Evolutionary conservation across 2,329 filamentous ascomycete species (phyloP), one percentile per base, ranked within the genome.

Genomic region (Orbilia quercus): DNA sequence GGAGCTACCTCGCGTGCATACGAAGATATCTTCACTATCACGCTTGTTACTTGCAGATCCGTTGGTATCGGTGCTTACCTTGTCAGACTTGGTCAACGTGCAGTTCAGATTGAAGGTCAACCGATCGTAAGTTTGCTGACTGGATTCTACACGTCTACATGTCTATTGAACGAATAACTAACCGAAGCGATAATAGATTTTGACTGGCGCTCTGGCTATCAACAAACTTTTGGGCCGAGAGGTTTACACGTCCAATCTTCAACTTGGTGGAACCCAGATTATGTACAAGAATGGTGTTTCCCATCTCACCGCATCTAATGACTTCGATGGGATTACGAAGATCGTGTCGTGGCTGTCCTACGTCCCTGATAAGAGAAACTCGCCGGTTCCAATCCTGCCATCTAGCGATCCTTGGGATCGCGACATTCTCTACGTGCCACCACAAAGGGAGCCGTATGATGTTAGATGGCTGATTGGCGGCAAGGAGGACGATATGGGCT

Each of bases 201-300:
- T 99, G 75, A 99, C 95, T 79, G 95, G 95, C 87, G 95, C 95
- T 53, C 91, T 92, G 76, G 95, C 95, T 71, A 90, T 99, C 81
- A 99, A 99, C 88, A 99, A 98, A 84, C 86, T 99, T 79, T 88
- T 99, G 74, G 95, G 95, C 79, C 92, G 96, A 78, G 95, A 99
- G 82, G 94, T 99, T 28, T 99, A 99, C 84, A 97, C 95, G 22
- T 98, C 95, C 74, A 99, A 99, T 86, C 84, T 99, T 80, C 95
- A 99, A 85, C 91, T 99, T 76, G 95, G 95, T 88, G 95, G 95
- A 78, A 99, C 95, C n/a, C 95, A 99, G 83, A 99, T 99, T 86
- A 99, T 99, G 95, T 98, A 99, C 88, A 93, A 91, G 84, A 99
- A 99, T 81, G 95, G 95, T 88, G 95, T 99, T 44, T 98, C 95